Conservation (phyloP, 2,329 filamentous ascomycete genomes). For the Daldinia eschscholtzii region DNA sequence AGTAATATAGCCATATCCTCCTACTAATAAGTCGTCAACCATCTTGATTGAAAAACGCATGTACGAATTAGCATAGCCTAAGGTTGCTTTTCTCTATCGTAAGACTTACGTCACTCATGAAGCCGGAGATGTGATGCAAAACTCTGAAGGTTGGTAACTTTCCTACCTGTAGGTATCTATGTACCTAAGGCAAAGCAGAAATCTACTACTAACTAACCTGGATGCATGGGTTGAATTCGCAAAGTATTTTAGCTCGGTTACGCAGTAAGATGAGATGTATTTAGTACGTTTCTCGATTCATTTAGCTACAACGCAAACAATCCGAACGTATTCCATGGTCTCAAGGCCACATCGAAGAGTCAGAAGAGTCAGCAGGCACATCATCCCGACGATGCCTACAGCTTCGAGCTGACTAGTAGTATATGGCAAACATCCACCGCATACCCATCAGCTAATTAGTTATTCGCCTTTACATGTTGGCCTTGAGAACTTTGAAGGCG, state of each 20-base stretch:
- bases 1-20: neutral
- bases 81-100: too few relatives aligned
- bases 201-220: too few relatives aligned
- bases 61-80: too few relatives aligned
- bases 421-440: neutral
- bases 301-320: neutral
- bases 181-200: too few relatives aligned
- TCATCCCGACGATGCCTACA: neutral
- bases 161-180: too few relatives aligned
- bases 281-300: neutral
- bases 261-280: neutral
- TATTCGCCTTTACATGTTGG: conserved; percentile 45
- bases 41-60: too few relatives aligned
- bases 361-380: neutral
- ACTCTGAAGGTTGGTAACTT: too few relatives aligned
- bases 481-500: conserved; percentile 50
- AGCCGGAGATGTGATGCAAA: too few relatives aligned
- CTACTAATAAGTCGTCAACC: too few relatives aligned
- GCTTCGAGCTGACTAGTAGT: neutral
- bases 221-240: too few relatives aligned
- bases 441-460: neutral
- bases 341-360: neutral
- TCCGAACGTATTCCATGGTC: neutral
- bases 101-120: too few relatives aligned
- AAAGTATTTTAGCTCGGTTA: neutral